Conservation (phyloP, 768 basidiomycete species). For the Sarcomyxa edulis region DNA sequence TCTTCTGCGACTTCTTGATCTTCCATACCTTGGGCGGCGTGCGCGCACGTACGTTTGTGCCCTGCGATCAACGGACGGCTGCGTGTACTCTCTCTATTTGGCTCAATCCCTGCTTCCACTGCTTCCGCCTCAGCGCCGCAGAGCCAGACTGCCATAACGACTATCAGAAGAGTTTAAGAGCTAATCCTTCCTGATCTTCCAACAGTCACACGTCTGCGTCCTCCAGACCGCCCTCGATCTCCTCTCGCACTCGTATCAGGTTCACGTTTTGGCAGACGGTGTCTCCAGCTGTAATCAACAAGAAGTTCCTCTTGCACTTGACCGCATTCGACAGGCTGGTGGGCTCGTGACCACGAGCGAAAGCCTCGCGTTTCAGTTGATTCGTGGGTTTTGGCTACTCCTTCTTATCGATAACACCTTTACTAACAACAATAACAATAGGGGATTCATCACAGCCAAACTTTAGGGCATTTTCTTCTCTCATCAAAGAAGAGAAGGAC, state of each 20-base stretch:
- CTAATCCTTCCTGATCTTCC: constrained; percentile 4
- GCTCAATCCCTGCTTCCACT: neutral
- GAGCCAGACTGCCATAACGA: neutral
- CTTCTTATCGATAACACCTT: neutral
- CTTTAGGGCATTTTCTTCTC: constrained; percentile 68
- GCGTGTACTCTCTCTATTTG: too few species aligned
- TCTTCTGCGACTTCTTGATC: too few species aligned
- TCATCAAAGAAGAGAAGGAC: constrained; percentile 78
- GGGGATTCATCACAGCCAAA: constrained; percentile 51
- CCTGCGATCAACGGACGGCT: too few species aligned
- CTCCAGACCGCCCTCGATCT: constrained; percentile 79
- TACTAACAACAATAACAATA: neutral
- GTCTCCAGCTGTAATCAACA: constrained; percentile 78
- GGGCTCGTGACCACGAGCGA: constrained; percentile 79
- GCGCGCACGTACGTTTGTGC: too few species aligned
- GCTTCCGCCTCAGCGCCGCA: neutral
- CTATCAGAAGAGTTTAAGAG: too few species aligned
- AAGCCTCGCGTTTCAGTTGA: constrained; percentile 71
- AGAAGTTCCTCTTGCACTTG: constrained; percentile 74
- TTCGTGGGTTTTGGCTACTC: constrained; percentile 27
- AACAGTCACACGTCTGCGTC: constrained; percentile 83
- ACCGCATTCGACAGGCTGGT: constrained; percentile 65
- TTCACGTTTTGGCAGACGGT: constrained; percentile 78
- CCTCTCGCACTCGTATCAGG: constrained; percentile 32
- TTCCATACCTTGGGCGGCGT: too few species aligned